Percentiles rank a stretch among this genome's conserved stretches.
phyloP scores from a whole-genome alignment of 116 monocot genomes.

The Iris pallida region DNA sequence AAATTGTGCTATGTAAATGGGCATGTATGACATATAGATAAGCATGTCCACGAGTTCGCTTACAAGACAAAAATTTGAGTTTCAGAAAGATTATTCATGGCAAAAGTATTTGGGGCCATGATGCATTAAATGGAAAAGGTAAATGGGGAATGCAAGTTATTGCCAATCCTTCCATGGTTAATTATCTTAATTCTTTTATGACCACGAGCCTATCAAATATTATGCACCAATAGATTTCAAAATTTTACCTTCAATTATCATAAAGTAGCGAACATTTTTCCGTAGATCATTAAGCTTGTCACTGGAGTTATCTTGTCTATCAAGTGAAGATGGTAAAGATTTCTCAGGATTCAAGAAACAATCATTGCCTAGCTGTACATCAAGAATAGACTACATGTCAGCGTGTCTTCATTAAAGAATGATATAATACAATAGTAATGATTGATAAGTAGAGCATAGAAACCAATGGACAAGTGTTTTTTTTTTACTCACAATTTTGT shows the following conservation, averaged over 20 bases:
- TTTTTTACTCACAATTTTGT: constrained; percentile 16
- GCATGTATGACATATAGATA: too few species aligned
- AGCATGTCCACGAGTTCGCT: too few species aligned
- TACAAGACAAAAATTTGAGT: too few species aligned
- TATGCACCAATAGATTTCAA: not conserved
- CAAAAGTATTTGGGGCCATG: too few species aligned
- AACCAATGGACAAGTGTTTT: not conserved
- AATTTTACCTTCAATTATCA: constrained; percentile 38
- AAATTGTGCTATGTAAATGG: too few species aligned
- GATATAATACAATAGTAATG: not conserved
- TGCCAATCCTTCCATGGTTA: not conserved
- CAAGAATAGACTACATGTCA: not conserved
- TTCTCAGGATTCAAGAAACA: not conserved
- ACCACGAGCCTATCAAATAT: too few species aligned
- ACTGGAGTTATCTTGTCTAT: not conserved
- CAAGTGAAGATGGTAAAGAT: not conserved
- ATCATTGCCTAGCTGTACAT: not conserved
- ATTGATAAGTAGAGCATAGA: not conserved
- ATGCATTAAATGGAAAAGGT: too few species aligned
- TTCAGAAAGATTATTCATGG: too few species aligned
- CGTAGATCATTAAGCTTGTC: constrained; percentile 1
- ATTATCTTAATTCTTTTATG: not conserved
- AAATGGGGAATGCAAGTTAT: not conserved
- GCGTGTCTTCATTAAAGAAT: not conserved
- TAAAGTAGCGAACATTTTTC: constrained; percentile 21